Evolutionary conservation across 257 asterid species (phyloP), one percentile per base, ranked within the genome.

Genomic region (Verbascum thapsus): DNA sequence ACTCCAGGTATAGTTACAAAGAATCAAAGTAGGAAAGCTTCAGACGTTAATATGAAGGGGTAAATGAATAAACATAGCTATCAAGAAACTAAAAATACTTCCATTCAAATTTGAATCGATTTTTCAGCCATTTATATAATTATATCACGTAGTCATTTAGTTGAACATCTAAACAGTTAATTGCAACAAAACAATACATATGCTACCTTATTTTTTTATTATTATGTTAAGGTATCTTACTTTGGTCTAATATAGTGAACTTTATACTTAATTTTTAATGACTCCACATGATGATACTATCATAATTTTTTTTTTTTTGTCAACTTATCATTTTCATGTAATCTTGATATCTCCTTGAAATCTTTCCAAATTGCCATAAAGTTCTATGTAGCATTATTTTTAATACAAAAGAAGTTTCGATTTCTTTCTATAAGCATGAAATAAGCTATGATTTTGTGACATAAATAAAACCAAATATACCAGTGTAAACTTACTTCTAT

Each of bases 1-100:
- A 50, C 35, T 35, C 45, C 32, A 41, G 23, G 8, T 26, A 40
- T 35, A 60, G 59, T 10, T 41, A 71, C 49, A 51, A 26, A 60
- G 2, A 49, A 5, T 16, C 39, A 66, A 39, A 42, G 64, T 59
- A 53, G 35, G 44, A 52, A 45, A 57, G 41, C 18, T 51, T 40
- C 8, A 34, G n/a, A n/a, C n/a, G n/a, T n/a, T n/a, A n/a, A n/a
- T n/a, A n/a, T n/a, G n/a, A n/a, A n/a, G n/a, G n/a, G n/a, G n/a
- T n/a, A n/a, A n/a, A n/a, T n/a, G n/a, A n/a, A n/a, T n/a, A n/a
- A n/a, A 20, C 30, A 55, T 58, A 11, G 13, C 2, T 26, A 26
- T 26, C 32, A 26, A 26, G 22, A 40, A 62, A 45, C 8, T 12
- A 35, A 47, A 34, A 54, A 34, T 10, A 41, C 19, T 35, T 5